Percentiles rank a stretch among this genome's conserved stretches.
phyloP scores from a whole-genome alignment of 345 rosid species.

The Linum lewisii region DNA sequence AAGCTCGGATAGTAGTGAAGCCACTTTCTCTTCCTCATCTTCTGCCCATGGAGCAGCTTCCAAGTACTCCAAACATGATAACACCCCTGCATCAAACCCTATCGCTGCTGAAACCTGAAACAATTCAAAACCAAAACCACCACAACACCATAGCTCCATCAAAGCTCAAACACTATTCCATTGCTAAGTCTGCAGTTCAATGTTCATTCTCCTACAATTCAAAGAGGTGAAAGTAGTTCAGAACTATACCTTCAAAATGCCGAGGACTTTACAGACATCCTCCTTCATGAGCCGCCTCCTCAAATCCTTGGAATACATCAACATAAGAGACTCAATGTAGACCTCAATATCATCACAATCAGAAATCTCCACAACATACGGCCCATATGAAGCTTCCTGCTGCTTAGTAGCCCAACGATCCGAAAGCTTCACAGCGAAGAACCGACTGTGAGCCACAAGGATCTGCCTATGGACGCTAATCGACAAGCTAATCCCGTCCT shows the following conservation, averaged over 20 bases:
- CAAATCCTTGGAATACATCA: conserved; percentile 86
- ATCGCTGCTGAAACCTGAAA: conserved; percentile 88
- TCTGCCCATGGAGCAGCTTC: conserved; percentile 99
- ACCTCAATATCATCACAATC: conserved; percentile 98
- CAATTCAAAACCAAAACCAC: conserved; percentile 16
- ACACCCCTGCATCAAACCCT: conserved; percentile 92
- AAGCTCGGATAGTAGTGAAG: conserved; percentile 69
- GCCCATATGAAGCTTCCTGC: conserved; percentile 33
- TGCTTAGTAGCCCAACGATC: conserved; percentile 82
- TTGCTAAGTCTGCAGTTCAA: neutral
- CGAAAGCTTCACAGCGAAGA: conserved; percentile 66
- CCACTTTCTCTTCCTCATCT: conserved; percentile 92
- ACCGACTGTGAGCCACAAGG: conserved; percentile 79
- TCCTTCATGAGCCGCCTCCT: conserved; percentile 91
- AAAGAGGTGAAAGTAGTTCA: neutral
- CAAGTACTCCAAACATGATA: conserved; percentile 87
- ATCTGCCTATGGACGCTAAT: conserved; percentile 79
- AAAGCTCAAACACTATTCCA: neutral
- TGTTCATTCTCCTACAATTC: neutral
- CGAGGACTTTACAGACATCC: conserved; percentile 78
- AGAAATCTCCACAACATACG: conserved; percentile 82
- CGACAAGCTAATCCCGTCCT: conserved; percentile 69
- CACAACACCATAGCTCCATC: conserved; percentile 13
- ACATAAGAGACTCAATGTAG: conserved; percentile 77
- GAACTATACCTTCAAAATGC: conserved; percentile 66